Percentiles rank a stretch among this genome's conserved stretches.
phyloP scores from a whole-genome alignment of 306 rosid genomes.

The Corylus avellana region DNA sequence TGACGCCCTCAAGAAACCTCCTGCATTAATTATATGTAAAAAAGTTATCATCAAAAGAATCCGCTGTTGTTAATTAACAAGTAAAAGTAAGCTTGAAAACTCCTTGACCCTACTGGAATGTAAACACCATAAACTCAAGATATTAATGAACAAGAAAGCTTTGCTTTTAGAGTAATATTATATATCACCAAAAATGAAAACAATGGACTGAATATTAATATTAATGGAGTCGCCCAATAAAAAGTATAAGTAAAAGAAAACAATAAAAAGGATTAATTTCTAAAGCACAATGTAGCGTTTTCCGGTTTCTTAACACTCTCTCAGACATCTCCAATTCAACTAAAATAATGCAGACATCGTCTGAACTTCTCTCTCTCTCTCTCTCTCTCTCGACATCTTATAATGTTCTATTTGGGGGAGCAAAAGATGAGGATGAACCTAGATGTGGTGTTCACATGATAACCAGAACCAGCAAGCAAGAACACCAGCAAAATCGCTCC shows the following conservation, averaged over 20 bases:
- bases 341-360: too few relatives aligned
- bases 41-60: not conserved
- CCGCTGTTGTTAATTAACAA: not conserved
- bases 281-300: not conserved
- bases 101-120: too few relatives aligned
- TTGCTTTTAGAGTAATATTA: too few relatives aligned
- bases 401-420: not conserved
- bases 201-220: not conserved
- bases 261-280: not conserved
- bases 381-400: not conserved
- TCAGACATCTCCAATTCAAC: not conserved
- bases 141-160: too few relatives aligned
- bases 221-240: not conserved
- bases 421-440: constrained; percentile 43
- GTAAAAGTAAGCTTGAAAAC: too few relatives aligned
- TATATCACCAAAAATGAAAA: not conserved
- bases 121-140: too few relatives aligned
- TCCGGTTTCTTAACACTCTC: not conserved
- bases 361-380: too few relatives aligned
- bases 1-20: not conserved
- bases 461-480: constrained; percentile 27
- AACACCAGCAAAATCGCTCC: not conserved
- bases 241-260: not conserved
- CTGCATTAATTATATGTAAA: not conserved
- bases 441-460: not conserved